phyloP scores from a whole-genome alignment of 1,284 basidiomycete species.

The Gymnopus androsaceus region DNA sequence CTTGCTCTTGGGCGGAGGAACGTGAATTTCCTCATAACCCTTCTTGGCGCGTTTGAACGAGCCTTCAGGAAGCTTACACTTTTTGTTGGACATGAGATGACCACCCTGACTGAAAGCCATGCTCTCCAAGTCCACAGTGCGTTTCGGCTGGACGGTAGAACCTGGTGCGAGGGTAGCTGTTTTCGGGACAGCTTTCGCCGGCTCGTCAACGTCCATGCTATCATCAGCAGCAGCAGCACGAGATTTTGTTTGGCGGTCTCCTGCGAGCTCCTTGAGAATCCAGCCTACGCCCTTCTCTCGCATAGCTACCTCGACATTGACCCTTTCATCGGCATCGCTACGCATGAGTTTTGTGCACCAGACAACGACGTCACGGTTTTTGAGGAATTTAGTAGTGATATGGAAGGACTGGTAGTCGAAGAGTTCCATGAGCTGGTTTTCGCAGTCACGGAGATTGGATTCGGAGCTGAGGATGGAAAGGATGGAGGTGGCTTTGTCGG shows the following conservation, averaged over 20 bases:
- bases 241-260: constrained; percentile 65
- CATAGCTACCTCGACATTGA: constrained; percentile 98
- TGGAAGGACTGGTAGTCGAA: constrained; percentile 96
- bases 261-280: constrained; percentile 88
- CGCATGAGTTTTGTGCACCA: constrained; percentile 98
- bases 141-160: constrained; percentile 85
- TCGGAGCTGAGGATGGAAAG: constrained; percentile 90
- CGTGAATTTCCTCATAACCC: constrained; percentile 98
- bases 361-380: constrained; percentile 94
- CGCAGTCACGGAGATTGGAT: constrained; percentile 88
- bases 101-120: constrained; percentile 97
- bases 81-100: constrained; percentile 98
- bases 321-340: constrained; percentile 85
- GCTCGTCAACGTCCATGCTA: constrained; percentile 73
- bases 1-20: constrained; percentile 90
- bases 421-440: constrained; percentile 96
- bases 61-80: constrained; percentile 95
- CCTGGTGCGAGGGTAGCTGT: constrained; percentile 83
- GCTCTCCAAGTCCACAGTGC: constrained; percentile 86
- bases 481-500: constrained; percentile 87
- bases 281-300: constrained; percentile 95
- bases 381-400: constrained; percentile 88
- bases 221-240: background rate
- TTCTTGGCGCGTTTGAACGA: constrained; percentile 97
- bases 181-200: constrained; percentile 44